phyloP scores from a whole-genome alignment of 768 basidiomycete genomes.

The Mycena crocata region DNA sequence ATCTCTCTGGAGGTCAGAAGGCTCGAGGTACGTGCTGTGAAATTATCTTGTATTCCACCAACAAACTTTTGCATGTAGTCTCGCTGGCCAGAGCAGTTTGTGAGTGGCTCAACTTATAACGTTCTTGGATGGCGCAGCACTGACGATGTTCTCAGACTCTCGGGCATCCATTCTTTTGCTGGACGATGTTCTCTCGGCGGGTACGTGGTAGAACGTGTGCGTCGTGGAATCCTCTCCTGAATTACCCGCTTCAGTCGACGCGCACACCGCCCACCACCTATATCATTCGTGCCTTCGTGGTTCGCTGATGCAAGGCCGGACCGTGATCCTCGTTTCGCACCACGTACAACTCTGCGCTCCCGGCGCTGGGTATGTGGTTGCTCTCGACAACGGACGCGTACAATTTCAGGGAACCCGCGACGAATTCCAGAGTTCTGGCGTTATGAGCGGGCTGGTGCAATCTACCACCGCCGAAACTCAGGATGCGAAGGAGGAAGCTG shows the following conservation, averaged over 20 bases:
- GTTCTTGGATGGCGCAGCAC: not conserved
- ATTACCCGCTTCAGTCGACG: slow-evolving; percentile 75
- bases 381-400: slow-evolving; percentile 82
- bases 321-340: slow-evolving; percentile 93
- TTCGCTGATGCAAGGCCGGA: slow-evolving; percentile 82
- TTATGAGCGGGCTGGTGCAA: slow-evolving; percentile 76
- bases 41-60: slow-evolving; percentile 41
- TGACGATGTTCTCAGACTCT: slow-evolving; percentile 55
- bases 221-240: not conserved
- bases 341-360: slow-evolving; percentile 89
- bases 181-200: slow-evolving; percentile 81
- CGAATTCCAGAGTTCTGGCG: slow-evolving; percentile 70
- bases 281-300: slow-evolving; percentile 87
- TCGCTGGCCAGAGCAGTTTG: slow-evolving; percentile 87
- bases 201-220: slow-evolving; percentile 36
- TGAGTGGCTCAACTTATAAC: not conserved
- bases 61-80: slow-evolving; percentile 49
- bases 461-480: slow-evolving; percentile 47
- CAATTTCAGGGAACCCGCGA: slow-evolving; percentile 75
- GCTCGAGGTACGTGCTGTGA: slow-evolving; percentile 50
- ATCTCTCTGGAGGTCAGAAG: slow-evolving; percentile 66
- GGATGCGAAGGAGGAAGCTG: not conserved
- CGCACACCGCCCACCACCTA: slow-evolving; percentile 93
- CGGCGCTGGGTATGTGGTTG: slow-evolving; percentile 84
- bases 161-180: slow-evolving; percentile 84